Conservation (phyloP, 345 rosid genomes). For the Murraya paniculata region DNA sequence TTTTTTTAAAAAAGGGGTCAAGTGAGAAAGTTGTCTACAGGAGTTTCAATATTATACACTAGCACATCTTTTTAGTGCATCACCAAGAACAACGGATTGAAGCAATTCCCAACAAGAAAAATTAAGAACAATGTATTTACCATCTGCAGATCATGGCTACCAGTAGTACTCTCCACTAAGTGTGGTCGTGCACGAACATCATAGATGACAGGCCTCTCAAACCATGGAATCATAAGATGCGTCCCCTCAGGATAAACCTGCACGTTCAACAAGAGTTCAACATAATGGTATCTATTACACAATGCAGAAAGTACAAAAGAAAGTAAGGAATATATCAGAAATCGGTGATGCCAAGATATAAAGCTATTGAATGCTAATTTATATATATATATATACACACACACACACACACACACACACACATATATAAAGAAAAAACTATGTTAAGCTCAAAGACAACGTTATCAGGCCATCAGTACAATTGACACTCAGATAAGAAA, state of each 20-base stretch:
- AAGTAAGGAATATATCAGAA: not conserved
- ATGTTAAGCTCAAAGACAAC: not conserved
- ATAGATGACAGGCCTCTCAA: conserved; percentile 86
- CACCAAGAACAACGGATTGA: not conserved
- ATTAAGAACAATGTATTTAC: conserved; percentile 28
- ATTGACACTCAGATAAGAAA: not conserved
- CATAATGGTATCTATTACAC: not conserved
- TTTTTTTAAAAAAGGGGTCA: too few species aligned
- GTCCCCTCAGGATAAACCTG: conserved; percentile 99
- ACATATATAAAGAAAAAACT: not conserved
- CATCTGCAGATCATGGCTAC: conserved; percentile 97
- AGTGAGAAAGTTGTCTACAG: not conserved
- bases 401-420: too few species aligned
- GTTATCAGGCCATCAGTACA: not conserved
- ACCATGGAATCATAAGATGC: conserved; percentile 86
- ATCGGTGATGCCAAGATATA: not conserved
- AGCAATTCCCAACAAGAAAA: conserved; percentile 4
- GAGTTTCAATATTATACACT: not conserved
- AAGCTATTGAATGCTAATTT: not conserved
- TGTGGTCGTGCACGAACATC: conserved; percentile 96
- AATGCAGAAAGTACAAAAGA: not conserved
- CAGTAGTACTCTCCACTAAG: conserved; percentile 83
- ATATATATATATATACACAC: too few species aligned
- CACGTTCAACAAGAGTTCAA: conserved; percentile 9
- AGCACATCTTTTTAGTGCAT: not conserved